Evolutionary conservation across 1,139 yeast genomes (phyloP).

Genomic region (Wickerhamiella pararugosa): DNA sequence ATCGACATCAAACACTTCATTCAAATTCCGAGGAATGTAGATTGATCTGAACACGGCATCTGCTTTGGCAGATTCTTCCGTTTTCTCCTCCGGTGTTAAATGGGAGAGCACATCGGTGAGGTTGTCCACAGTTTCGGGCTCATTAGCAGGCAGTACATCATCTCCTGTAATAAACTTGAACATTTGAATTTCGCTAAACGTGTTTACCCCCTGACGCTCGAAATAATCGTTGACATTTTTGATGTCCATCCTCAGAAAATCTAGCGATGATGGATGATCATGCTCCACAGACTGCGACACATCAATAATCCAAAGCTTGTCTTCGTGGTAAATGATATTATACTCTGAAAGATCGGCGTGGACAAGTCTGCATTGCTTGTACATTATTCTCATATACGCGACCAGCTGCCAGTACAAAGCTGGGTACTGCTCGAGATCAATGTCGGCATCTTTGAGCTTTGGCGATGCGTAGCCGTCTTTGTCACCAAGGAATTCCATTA

Average conservation of each 20-base stretch:
- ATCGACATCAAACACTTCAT: slow-evolving; percentile 40
- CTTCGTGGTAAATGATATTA: slow-evolving; percentile 71
- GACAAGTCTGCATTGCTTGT: slow-evolving; percentile 74
- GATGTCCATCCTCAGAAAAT: slow-evolving; percentile 92
- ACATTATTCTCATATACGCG: slow-evolving; percentile 73
- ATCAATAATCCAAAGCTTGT: slow-evolving; percentile 72
- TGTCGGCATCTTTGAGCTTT: slow-evolving; percentile 55
- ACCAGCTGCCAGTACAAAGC: slow-evolving; percentile 64
- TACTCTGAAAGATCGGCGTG: slow-evolving; percentile 97
- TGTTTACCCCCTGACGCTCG: slow-evolving; percentile 52
- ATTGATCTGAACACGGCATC: slow-evolving; percentile 82
- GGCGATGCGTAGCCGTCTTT: slow-evolving; percentile 69
- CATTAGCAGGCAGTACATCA: slow-evolving; percentile 17
- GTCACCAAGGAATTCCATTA: slow-evolving; percentile 84
- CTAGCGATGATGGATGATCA: slow-evolving; percentile 93
- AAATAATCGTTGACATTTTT: slow-evolving; percentile 89
- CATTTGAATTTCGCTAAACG: slow-evolving; percentile 66
- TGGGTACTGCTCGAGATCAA: slow-evolving; percentile 36
- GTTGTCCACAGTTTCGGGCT: slow-evolving; percentile 19
- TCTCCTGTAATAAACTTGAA: slow-evolving; percentile 50
- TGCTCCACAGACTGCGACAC: slow-evolving; percentile 97
- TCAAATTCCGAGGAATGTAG: slow-evolving; percentile 57
- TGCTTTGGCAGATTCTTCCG: slow-evolving; percentile 42
- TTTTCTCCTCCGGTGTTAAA: slow-evolving; percentile 24
- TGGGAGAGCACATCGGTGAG: slow-evolving; percentile 21